phyloP scores from a whole-genome alignment of 2,329 filamentous ascomycete species.

The Alternaria sp. region DNA sequence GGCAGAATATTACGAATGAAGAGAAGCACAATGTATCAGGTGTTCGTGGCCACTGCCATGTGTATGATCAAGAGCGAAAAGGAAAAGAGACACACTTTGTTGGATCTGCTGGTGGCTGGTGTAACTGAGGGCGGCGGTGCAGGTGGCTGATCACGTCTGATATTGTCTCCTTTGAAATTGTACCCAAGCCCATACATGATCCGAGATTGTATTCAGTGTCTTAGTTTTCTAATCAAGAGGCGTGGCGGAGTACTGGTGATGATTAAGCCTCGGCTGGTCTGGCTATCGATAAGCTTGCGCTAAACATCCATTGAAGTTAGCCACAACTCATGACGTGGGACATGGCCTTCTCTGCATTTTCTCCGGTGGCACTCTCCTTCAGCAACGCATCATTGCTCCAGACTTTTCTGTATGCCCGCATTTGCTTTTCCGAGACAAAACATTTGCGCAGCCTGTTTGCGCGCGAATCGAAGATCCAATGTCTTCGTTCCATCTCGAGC shows the following conservation, averaged over 20 bases:
- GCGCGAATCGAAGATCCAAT: conserved; percentile 36
- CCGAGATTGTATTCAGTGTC: accelerated
- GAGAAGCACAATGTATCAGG: conserved; percentile 37
- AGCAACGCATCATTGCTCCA: conserved; percentile 6
- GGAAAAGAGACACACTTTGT: conserved; percentile 43
- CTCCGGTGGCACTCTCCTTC: not conserved
- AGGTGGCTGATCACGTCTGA: not conserved
- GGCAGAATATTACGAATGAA: conserved; percentile 25
- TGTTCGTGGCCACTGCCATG: conserved; percentile 45
- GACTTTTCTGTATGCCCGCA: conserved; percentile 42
- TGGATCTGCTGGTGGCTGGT: conserved; percentile 16
- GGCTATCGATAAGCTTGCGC: conserved; percentile 20
- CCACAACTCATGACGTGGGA: conserved; percentile 24
- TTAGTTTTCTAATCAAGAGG: not conserved
- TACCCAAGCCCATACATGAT: not conserved
- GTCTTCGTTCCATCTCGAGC: conserved; percentile 19
- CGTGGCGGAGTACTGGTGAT: no score
- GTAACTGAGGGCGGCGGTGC: conserved; percentile 23
- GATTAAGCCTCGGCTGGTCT: not conserved
- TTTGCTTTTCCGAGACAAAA: conserved; percentile 32
- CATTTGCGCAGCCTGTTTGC: conserved; percentile 54
- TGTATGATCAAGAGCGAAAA: conserved; percentile 48
- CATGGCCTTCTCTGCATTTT: conserved; percentile 2
- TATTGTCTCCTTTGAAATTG: not conserved
- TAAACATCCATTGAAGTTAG: conserved; percentile 15